Evolutionary conservation across 208 protist species (phyloP), one percentile per base, ranked within the genome.

Genomic region (Angomonas ambiguus): DNA sequence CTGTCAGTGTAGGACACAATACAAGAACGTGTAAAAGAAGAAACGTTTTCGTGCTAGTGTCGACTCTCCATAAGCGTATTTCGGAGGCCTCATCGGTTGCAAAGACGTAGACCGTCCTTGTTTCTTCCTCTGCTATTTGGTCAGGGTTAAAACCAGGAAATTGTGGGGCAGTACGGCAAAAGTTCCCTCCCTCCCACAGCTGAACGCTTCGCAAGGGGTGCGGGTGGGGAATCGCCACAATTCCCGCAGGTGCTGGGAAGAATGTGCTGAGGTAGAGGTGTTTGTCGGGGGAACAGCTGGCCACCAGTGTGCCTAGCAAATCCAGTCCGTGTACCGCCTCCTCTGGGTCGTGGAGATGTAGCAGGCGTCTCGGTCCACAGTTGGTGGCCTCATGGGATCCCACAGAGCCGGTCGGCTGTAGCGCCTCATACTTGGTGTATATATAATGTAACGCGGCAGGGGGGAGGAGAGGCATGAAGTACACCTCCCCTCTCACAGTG

Each of bases 51-150:
- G 62, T 6, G 30, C 83, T 70, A 22, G 91, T 77, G 62, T 92
- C 80, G 2, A 91, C 76, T 2, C 88, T 73, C 81, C 82, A 95
- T 59, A 95, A 56, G 0, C 88, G 85, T 63, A 91, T 79, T 5
- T 80, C 13, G 0, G 80, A 79, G 42, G 55, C 71, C 24, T 83
- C 79, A 64, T 91, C 83, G 5, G 80, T 83, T 13, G 76, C 82
- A 57, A 90, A 82, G 13, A 92, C 41, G 56, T 95, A 95, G n/a
- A 85, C 75, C 22, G 85, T 78, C 2, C 69, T 69, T 20, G 51
- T 49, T 65, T 94, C 53, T 4, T 8, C 22, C 20, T 32, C 5
- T 10, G 2, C 20, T 42, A 65, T 16, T 20, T 38, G n/a, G 22
- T 27, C 33, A 3, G 5, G 3, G n/a, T 34, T 31, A 30, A 13